Evolutionary conservation across 768 basidiomycete genomes (phyloP), one percentile per base, ranked within the genome.

Genomic region (Steccherinum ochraceum): DNA sequence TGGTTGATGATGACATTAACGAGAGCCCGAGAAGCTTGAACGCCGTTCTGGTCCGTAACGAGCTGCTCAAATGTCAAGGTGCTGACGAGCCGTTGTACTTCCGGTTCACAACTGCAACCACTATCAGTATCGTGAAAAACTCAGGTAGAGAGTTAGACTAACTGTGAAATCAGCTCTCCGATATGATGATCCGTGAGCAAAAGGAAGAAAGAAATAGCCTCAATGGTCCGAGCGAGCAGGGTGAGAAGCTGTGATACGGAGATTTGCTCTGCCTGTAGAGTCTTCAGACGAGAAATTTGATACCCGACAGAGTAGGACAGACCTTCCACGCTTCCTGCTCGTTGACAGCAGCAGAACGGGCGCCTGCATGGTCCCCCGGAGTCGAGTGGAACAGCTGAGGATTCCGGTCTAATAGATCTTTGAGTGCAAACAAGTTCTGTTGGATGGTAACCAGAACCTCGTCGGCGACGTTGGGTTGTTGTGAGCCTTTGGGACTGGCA

Each of bases 1-100:
- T 95, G 93, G 66, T 99, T 91, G 58, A 99, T 98, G 57, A 99
- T 81, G 25, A 94, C 85, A 56, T 95, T 98, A 11, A 98, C 94
- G 39, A 99, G 70, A 12, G 85, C 85, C 56, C 91, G 79, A 7
- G 96, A 95, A 20, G 86, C 81, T n/a, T 84, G 84, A 58, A 93
- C 81, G 35, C 96, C 96, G 59, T 84, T 79, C 61, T 86, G 81
- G 30, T 83, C 80, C 18, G 90, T 93, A 54, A 99, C 81, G 27
- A 99, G 73, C 24, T 86, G 88, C 63, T 93, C 86, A 58, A 89
- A 97, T 16, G 89, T 90, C 64, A 95, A 72, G 2, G 74, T 71
- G 23, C 71, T 69, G 45, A 95, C 77, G 3, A 83, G 65, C 54
- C 80, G 80, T 64, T 93, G 92, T 2, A 79, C 75, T 19, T 84